A percentile compares a stretch with the other conserved stretches of the same genome.
Evolutionary conservation across 208 protist genomes (phyloP).

Genomic region (Phytomonas sp.): DNA sequence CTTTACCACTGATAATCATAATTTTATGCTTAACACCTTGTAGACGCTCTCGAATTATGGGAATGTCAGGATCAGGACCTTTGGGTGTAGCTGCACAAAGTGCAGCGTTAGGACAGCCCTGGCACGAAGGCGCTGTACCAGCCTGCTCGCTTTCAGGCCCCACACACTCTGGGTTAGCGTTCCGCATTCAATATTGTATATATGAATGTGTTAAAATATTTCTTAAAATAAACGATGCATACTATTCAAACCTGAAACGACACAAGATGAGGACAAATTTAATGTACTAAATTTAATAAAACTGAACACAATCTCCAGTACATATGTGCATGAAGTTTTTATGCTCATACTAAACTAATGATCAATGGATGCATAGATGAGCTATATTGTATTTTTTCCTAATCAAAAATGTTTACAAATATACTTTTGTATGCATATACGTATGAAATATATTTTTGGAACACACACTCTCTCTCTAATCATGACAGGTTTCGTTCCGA

Average conservation of each 20-base stretch:
- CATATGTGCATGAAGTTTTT: not conserved
- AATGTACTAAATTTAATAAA: not conserved
- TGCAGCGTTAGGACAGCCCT: constrained; percentile 96
- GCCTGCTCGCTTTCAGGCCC: constrained; percentile 90
- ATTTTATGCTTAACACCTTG: constrained; percentile 76
- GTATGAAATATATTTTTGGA: not conserved
- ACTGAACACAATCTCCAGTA: not conserved
- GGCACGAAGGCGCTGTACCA: constrained; percentile 93
- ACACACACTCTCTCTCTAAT: not conserved
- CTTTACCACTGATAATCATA: constrained; percentile 89
- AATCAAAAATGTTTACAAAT: constrained; percentile 1
- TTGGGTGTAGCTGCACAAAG: constrained; percentile 93
- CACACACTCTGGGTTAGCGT: constrained; percentile 85
- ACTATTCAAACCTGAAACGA: not conserved
- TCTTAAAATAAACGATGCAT: not conserved
- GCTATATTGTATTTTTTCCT: not conserved
- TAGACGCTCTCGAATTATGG: constrained; percentile 74
- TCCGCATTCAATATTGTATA: constrained; percentile 8
- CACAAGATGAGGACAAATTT: not conserved
- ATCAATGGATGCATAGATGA: not conserved
- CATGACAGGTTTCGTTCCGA: not conserved
- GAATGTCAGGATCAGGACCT: constrained; percentile 88
- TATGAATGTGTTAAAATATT: not conserved
- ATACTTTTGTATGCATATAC: not conserved
- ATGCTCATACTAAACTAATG: not conserved